phyloP scores from a whole-genome alignment of 2,329 filamentous ascomycete species.

The Trichoderma koningiopsis region DNA sequence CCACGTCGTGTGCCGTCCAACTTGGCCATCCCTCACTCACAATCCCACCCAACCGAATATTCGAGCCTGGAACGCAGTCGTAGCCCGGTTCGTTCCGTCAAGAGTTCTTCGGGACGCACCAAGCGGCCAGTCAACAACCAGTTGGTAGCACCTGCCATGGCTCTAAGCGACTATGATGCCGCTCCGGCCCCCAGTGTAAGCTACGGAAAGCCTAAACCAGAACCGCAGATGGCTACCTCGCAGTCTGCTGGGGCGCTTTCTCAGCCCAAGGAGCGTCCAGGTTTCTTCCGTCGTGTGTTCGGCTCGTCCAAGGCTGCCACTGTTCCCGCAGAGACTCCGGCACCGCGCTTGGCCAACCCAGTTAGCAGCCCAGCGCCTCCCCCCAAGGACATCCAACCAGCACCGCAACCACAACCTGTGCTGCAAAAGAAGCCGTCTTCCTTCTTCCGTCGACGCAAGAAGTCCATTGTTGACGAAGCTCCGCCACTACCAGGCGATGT shows the following conservation, averaged over 20 bases:
- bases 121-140: conserved; percentile 36
- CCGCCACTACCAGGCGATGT: conserved; percentile 58
- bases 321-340: conserved; percentile 38
- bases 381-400: conserved; percentile 50
- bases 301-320: conserved; percentile 63
- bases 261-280: conserved; percentile 68
- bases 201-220: conserved; percentile 59
- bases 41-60: conserved; percentile 44
- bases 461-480: conserved; percentile 74
- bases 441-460: conserved; percentile 93
- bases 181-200: conserved; percentile 61
- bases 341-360: conserved; percentile 37
- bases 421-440: conserved; percentile 91
- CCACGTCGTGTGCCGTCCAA: conserved; percentile 58
- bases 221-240: conserved; percentile 45
- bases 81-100: conserved; percentile 58
- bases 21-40: conserved; percentile 39
- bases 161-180: conserved; percentile 49
- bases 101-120: conserved; percentile 46
- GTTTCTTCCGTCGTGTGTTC: conserved; percentile 94
- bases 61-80: conserved; percentile 54
- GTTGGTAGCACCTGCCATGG: conserved; percentile 35
- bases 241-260: conserved; percentile 45
- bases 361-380: conserved; percentile 49
- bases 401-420: conserved; percentile 52